Evolutionary conservation across 495 filamentous ascomycete genomes (phyloP).

Genomic region (Neurospora africana): DNA sequence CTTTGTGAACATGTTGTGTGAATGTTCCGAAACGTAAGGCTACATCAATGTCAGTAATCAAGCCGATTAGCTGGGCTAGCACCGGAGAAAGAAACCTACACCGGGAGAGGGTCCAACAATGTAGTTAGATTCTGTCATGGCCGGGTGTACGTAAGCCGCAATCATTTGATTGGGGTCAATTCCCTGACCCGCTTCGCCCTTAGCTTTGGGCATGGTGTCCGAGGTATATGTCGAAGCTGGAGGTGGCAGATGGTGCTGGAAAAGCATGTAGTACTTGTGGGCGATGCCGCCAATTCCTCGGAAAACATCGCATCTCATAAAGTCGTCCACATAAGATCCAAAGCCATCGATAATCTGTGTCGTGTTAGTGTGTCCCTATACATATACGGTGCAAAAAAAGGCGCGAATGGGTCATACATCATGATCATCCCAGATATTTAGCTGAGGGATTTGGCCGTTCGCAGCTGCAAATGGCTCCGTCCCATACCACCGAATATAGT

Average conservation of each 20-base stretch:
- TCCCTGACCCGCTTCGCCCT: slow-evolving; percentile 32
- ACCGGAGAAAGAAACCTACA: slow-evolving; percentile 7
- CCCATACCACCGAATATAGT: slow-evolving; percentile 81
- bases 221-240: slow-evolving; percentile 76
- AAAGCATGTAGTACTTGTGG: slow-evolving; percentile 86
- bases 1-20: slow-evolving; percentile 68
- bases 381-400: no score
- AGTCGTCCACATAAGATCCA: slow-evolving; percentile 83
- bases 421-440: slow-evolving; percentile 96
- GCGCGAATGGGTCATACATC: slow-evolving; percentile 33
- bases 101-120: slow-evolving; percentile 70
- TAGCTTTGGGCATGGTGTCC: slow-evolving; percentile 15
- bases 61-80: slow-evolving; percentile 12
- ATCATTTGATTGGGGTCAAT: slow-evolving; percentile 56
- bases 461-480: slow-evolving; percentile 72
- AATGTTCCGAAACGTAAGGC: slow-evolving; percentile 70
- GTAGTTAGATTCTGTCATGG: slow-evolving; percentile 55
- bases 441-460: slow-evolving; percentile 79
- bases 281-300: slow-evolving; percentile 79
- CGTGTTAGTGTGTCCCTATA: background rate
- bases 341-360: slow-evolving; percentile 78
- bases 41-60: slow-evolving; percentile 4
- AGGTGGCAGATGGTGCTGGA: slow-evolving; percentile 85
- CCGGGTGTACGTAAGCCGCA: slow-evolving; percentile 57
- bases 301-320: slow-evolving; percentile 86